Evolutionary conservation across 495 filamentous ascomycete genomes (phyloP), one percentile per base, ranked within the genome.

Genomic region (Aspergillus baeticus): DNA sequence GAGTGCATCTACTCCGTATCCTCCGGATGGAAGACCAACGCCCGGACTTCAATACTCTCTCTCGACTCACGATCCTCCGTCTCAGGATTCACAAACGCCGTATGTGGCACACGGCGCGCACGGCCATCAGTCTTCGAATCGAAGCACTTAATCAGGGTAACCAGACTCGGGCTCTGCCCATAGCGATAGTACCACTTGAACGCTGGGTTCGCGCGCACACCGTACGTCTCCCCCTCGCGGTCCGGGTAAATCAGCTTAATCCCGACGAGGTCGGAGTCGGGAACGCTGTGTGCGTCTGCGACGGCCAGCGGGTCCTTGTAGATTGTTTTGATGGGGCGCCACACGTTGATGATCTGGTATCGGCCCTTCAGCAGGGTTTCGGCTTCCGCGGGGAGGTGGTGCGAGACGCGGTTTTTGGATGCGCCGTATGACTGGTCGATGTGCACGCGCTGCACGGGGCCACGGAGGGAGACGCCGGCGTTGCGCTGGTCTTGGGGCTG

Each of bases 261-360:
- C 0, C 71, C 69, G 11, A 83, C 59, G 1, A 82, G 68, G 38
- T 80, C 77, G 3, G 63, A 69, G 1, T 81, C 78, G 0, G 65
- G 64, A 0, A 83, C 76, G 3, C 67, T 66, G 49, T 72, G 63
- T 0, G 75, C 76, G 46, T 88, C 83, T 0, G 84, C 84, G 15
- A 89, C 73, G 3, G 79, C 80, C 0, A 89, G 71, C 0, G 86
- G 86, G 61, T 89, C 85, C 38, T 81, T 80, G 33, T 73, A 65
- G 44, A 89, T 82, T 0, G 78, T 78, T 56, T 80, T 80, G 60
- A 90, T 89, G 1, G 88, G 87, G 0, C 87, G 83, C 88, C 87
- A 90, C 54, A 90, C 87, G 59, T 91, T 91, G 73, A 91, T 88
- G 65, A 90, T 87, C 64, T 90, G 86, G 63, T 83, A 86, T 7